Conservation (phyloP, 352 stramenopile genomes). For the Phytophthora sp. region DNA sequence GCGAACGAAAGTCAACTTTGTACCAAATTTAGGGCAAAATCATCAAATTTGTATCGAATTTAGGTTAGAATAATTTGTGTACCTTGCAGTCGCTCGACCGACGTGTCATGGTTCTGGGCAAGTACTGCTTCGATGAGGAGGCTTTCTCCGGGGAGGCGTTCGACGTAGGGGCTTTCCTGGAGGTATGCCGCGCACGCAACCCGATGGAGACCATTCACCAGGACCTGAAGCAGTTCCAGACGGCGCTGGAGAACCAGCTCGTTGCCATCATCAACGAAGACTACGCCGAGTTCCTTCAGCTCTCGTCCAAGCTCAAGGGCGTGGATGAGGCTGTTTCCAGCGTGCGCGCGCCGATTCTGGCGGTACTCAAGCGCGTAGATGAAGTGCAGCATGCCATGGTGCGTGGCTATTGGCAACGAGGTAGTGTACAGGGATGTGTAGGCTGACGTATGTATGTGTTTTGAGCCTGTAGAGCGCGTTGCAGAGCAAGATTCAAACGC, state of each 20-base stretch:
- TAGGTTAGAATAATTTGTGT: too few species aligned
- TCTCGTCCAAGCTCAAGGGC: slow-evolving; percentile 87
- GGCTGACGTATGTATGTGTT: slow-evolving; percentile 7
- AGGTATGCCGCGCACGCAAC: slow-evolving; percentile 73
- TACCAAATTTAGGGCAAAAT: too few species aligned
- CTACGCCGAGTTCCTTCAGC: slow-evolving; percentile 90
- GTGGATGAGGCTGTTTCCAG: slow-evolving; percentile 87
- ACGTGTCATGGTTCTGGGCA: slow-evolving; percentile 40
- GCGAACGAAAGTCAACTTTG: too few species aligned
- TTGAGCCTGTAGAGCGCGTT: slow-evolving; percentile 48
- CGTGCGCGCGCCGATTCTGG: slow-evolving; percentile 70
- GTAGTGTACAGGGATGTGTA: neutral
- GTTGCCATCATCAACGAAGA: slow-evolving; percentile 91
- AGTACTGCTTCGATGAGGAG: slow-evolving; percentile 87
- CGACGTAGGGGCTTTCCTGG: slow-evolving; percentile 69
- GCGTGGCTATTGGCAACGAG: slow-evolving; percentile 9
- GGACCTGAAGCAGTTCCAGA: slow-evolving; percentile 87
- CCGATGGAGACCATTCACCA: slow-evolving; percentile 88
- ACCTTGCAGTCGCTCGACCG: too few species aligned
- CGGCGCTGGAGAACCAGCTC: slow-evolving; percentile 87
- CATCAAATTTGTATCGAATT: too few species aligned
- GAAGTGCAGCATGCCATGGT: slow-evolving; percentile 72
- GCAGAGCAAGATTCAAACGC: slow-evolving; percentile 55
- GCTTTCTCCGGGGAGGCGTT: slow-evolving; percentile 82
- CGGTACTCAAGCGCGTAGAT: slow-evolving; percentile 83